A percentile compares a stretch with the other conserved stretches of the same genome.
phyloP scores from a whole-genome alignment of 148 eudicot species.

The Arbutus unedo region DNA sequence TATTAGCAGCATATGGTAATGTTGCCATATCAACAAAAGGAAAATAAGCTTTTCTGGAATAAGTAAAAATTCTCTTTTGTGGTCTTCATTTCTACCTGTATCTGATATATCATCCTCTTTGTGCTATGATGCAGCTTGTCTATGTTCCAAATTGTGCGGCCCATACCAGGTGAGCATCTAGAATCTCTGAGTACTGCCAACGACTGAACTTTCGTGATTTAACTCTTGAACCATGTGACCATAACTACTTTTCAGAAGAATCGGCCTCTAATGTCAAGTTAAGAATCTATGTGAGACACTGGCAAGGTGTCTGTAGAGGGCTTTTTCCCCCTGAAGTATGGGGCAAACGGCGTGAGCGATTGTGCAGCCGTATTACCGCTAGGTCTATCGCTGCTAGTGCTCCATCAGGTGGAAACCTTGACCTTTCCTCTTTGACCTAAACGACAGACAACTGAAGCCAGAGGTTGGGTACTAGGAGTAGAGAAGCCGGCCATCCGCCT shows the following conservation, averaged over 20 bases:
- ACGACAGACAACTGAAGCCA: no score
- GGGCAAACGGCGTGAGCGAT: no score
- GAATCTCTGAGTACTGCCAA: not conserved
- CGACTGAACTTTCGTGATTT: not conserved
- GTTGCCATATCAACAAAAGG: not conserved
- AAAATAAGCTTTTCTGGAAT: not conserved
- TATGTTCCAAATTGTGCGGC: constrained; percentile 11
- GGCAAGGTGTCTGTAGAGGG: not conserved
- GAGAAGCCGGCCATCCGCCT: no score
- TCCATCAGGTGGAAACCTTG: no score
- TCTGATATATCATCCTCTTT: not conserved
- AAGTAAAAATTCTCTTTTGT: not conserved
- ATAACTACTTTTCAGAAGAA: not conserved
- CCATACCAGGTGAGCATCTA: not conserved
- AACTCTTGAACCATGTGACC: not conserved
- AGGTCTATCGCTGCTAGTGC: no score
- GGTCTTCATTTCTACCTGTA: not conserved
- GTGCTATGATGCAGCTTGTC: not conserved
- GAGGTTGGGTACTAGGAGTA: no score
- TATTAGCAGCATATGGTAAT: not conserved
- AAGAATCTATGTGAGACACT: not conserved
- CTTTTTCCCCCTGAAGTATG: no score
- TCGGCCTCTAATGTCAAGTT: not conserved
- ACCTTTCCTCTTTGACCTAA: no score
- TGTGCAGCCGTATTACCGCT: no score